These are phyloP conservation scores for Spinacia oleracea DNA, from an alignment of 179 eudicot genomes.

Conservation along the genomic window DNA sequence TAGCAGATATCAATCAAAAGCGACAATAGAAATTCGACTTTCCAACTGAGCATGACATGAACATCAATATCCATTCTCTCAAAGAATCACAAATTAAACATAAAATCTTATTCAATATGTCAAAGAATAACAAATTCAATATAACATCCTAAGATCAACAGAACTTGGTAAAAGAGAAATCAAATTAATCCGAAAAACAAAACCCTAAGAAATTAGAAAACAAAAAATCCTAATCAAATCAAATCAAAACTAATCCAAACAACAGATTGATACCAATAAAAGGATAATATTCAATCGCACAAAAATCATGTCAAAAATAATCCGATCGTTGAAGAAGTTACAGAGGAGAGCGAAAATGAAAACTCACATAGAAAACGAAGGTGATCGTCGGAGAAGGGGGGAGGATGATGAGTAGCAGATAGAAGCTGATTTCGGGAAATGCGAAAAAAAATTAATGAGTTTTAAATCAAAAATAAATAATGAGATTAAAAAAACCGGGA, in stretches of 20 bases:
- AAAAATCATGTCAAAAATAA: neutral
- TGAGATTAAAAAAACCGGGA: slow-evolving; percentile 29
- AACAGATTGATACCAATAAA: neutral
- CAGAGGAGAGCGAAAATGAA: neutral
- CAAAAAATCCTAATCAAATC: slow-evolving; percentile 1
- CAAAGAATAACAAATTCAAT: no score
- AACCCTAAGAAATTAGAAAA: neutral
- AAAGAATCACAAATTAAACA: neutral
- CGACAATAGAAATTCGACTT: neutral
- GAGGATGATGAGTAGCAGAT: neutral
- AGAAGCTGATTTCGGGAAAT: slow-evolving; percentile 17
- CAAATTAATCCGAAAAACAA: neutral
- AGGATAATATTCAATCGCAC: neutral
- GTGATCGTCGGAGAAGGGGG: slow-evolving; percentile 11
- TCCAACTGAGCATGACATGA: neutral
- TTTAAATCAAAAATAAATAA: neutral
- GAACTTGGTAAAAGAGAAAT: neutral
- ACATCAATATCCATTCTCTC: neutral
- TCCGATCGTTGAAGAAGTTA: neutral
- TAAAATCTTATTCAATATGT: neutral
- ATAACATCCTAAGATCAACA: neutral
- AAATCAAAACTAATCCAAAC: neutral
- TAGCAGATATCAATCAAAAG: neutral
- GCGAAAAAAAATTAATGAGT: neutral
- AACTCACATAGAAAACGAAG: slow-evolving; percentile 18